Percentiles rank a stretch among this genome's conserved stretches.
Evolutionary conservation across 495 filamentous ascomycete species (phyloP).

Genomic region (Aspergillus leporis): DNA sequence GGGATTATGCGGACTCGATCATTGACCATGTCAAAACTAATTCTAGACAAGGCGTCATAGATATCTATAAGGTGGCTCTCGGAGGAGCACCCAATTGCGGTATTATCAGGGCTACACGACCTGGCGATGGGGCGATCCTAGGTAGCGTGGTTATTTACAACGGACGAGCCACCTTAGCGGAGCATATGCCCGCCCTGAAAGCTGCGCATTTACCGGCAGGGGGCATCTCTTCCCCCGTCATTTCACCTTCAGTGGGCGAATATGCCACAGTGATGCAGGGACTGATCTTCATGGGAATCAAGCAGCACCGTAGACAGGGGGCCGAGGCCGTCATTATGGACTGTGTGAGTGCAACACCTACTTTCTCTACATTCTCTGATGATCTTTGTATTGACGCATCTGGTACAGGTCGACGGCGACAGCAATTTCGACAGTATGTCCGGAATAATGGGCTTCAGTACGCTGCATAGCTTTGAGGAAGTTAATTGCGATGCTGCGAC

Average conservation of each 20-base stretch:
- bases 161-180: slow-evolving; percentile 62
- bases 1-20: slow-evolving; percentile 71
- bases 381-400: slow-evolving; percentile 16
- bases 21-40: slow-evolving; percentile 73
- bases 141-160: slow-evolving; percentile 86
- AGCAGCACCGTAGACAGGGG: slow-evolving; percentile 77
- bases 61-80: slow-evolving; percentile 78
- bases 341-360: slow-evolving; percentile 57
- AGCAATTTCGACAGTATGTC: slow-evolving; percentile 69
- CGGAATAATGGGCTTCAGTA: slow-evolving; percentile 70
- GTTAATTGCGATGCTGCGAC: slow-evolving; percentile 73
- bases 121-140: slow-evolving; percentile 64
- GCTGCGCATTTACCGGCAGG: slow-evolving; percentile 52
- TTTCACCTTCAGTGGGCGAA: slow-evolving; percentile 67
- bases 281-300: slow-evolving; percentile 75
- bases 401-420: slow-evolving; percentile 63
- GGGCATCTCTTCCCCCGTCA: slow-evolving; percentile 79
- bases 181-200: slow-evolving; percentile 66
- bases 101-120: slow-evolving; percentile 77
- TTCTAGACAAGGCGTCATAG: slow-evolving; percentile 77
- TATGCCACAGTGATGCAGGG: slow-evolving; percentile 76
- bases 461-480: slow-evolving; percentile 77
- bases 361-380: background rate
- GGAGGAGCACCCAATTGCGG: slow-evolving; percentile 71
- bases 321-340: slow-evolving; percentile 70